phyloP scores from a whole-genome alignment of 2,329 filamentous ascomycete species.

The Venturia nashicola region DNA sequence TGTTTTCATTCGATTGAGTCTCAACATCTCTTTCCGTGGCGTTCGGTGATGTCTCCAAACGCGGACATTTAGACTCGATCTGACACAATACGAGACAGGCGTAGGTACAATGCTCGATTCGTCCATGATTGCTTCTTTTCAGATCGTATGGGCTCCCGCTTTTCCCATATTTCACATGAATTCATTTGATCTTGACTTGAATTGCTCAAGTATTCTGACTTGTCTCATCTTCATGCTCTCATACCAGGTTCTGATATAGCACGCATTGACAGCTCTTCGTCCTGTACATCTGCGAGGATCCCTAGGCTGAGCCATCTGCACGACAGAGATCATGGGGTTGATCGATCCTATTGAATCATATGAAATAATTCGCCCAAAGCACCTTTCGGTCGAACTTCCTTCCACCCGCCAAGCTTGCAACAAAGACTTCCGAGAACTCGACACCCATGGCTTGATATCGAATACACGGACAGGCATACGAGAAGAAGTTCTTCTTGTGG shows the following conservation, averaged over 20 bases:
- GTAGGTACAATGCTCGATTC: not conserved
- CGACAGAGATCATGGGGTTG: not conserved
- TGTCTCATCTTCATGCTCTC: no score
- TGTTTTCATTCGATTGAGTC: not conserved
- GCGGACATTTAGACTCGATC: not conserved
- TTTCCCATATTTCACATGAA: not conserved
- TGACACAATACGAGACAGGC: not conserved
- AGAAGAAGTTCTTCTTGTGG: constrained; percentile 29
- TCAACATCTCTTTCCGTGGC: not conserved
- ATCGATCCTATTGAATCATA: constrained; percentile 19
- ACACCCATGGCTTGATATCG: not conserved
- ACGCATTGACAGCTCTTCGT: not conserved
- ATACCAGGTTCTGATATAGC: not conserved
- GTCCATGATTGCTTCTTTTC: not conserved
- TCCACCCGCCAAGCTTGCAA: not conserved
- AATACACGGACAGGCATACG: constrained; percentile 23
- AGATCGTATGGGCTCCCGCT: not conserved
- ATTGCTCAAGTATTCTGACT: no score
- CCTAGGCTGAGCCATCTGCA: not conserved
- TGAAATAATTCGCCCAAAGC: not conserved
- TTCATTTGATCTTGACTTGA: not conserved
- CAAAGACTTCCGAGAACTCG: not conserved
- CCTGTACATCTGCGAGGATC: not conserved
- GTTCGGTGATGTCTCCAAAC: not conserved
- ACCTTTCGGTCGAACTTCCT: no score